Conservation (phyloP, 164 flowering plant genomes). For the Vitis vinifera region DNA sequence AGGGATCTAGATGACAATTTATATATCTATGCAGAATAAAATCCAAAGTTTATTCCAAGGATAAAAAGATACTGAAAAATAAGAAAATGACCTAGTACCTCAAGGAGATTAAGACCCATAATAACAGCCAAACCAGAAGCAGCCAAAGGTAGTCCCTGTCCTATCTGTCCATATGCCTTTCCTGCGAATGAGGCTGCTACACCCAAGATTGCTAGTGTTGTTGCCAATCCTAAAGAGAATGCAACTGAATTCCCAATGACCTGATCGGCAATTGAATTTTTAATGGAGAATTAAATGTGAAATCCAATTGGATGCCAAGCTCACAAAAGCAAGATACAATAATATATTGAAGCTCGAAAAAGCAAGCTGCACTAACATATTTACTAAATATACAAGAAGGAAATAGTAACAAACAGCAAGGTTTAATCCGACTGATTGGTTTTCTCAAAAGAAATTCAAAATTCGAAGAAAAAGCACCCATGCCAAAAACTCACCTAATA, state of each 20-base stretch:
- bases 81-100: constrained; percentile 41
- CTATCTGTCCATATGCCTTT: constrained; percentile 96
- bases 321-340: no score
- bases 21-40: no score
- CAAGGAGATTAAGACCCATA: constrained; percentile 95
- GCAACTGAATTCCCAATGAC: constrained; percentile 80
- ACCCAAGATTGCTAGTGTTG: constrained; percentile 86
- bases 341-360: no score
- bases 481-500: neutral
- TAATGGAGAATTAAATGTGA: neutral
- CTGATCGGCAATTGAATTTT: constrained; percentile 26
- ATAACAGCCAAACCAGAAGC: constrained; percentile 87
- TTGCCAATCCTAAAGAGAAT: constrained; percentile 91
- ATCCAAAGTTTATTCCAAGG: no score
- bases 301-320: neutral
- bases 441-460: neutral
- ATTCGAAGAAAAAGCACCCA: neutral
- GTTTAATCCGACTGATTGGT: neutral
- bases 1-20: no score
- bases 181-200: constrained; percentile 95
- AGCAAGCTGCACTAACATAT: no score
- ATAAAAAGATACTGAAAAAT: neutral
- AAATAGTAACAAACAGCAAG: neutral
- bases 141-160: constrained; percentile 92
- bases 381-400: no score